Evolutionary conservation across 352 stramenopile species (phyloP).

Genomic region (Pythium sp.): DNA sequence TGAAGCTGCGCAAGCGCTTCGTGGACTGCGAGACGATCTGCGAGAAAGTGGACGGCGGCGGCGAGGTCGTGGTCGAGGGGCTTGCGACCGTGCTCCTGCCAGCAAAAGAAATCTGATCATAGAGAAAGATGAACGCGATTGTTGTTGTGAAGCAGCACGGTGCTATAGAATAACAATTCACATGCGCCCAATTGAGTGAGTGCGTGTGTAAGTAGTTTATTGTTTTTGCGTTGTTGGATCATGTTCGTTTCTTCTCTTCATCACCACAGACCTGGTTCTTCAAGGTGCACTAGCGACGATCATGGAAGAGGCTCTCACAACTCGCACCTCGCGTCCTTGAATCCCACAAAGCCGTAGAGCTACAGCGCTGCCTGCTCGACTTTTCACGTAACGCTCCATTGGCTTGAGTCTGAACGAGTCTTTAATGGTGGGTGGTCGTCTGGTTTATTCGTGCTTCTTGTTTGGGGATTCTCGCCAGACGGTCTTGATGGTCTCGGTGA

Average conservation of each 20-base stretch:
- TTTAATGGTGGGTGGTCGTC: too few species aligned
- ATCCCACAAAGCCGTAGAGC: not conserved
- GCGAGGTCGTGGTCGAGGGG: constrained; percentile 62
- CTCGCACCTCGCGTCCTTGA: not conserved
- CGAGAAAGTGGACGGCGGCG: constrained; percentile 44
- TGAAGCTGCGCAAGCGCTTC: constrained; percentile 60
- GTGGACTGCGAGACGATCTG: constrained; percentile 74
- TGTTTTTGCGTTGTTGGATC: constrained; percentile 2
- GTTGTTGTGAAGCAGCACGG: not conserved
- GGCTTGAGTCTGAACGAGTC: too few species aligned
- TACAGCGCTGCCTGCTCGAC: not conserved
- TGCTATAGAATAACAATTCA: not conserved
- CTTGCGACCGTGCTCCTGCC: constrained; percentile 65
- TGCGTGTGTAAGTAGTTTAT: not conserved
- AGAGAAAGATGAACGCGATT: not conserved
- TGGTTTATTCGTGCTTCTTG: constrained; percentile 45
- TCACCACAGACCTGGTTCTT: not conserved
- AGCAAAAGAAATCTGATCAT: not conserved
- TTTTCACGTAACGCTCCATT: too few species aligned
- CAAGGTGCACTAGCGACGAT: not conserved
- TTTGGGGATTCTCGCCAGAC: constrained; percentile 78
- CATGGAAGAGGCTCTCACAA: not conserved
- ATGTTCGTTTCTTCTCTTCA: not conserved
- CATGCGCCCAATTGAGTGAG: not conserved
- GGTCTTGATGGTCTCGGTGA: constrained; percentile 87